Conservation (phyloP, 306 rosid species). For the Acacia melanoxylon region DNA sequence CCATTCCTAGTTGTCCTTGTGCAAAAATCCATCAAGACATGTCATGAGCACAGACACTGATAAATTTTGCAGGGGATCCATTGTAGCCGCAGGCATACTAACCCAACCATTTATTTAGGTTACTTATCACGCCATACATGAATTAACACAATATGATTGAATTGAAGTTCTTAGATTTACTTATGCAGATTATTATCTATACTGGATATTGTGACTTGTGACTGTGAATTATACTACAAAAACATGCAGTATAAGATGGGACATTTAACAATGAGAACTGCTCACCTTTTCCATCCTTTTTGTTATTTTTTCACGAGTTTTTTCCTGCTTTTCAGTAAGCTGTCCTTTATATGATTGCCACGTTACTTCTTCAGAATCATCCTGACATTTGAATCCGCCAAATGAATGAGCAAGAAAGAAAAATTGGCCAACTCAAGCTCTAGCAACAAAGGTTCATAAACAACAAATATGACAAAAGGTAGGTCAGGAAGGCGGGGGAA, state of each 20-base stretch:
- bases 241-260: not conserved
- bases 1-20: not conserved
- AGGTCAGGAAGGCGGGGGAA: not conserved
- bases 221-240: conserved; percentile 18
- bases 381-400: conserved; percentile 55
- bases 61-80: not conserved
- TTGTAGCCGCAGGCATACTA: not conserved
- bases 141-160: not conserved
- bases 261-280: conserved; percentile 27
- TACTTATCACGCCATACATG: not conserved
- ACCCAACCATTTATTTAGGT: not conserved
- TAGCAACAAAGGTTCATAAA: conserved; percentile 6
- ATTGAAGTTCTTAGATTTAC: not conserved
- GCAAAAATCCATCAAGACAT: not conserved
- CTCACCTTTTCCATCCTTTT: conserved; percentile 91
- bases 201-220: not conserved
- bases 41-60: not conserved
- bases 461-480: not conserved
- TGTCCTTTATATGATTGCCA: conserved; percentile 96
- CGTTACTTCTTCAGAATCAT: conserved; percentile 81
- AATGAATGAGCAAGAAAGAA: conserved; percentile 29
- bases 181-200: not conserved
- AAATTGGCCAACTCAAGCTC: conserved; percentile 25
- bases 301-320: conserved; percentile 79
- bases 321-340: conserved; percentile 90